Evolutionary conservation across 805 yeast species (phyloP).

Genomic region (Wickerhamiella vanderwaltii): DNA sequence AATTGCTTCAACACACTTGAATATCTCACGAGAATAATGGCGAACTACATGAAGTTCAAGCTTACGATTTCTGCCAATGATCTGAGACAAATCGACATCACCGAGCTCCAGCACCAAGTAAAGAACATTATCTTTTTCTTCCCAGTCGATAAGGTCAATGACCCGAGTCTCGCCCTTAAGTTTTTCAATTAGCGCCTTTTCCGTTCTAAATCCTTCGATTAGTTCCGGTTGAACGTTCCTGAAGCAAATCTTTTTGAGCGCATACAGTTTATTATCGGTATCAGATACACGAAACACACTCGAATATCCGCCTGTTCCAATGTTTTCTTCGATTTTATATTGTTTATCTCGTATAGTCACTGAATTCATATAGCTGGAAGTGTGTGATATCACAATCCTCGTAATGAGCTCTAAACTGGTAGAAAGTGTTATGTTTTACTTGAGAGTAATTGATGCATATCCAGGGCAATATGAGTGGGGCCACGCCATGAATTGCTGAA

Average conservation of each 20-base stretch:
- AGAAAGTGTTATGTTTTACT: no score
- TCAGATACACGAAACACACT: neutral
- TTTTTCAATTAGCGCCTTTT: neutral
- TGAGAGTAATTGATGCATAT: no score
- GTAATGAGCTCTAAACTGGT: no score
- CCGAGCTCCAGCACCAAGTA: slow-evolving; percentile 3
- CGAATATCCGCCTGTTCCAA: slow-evolving; percentile 1
- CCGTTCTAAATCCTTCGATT: neutral
- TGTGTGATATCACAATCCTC: no score
- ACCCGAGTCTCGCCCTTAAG: neutral
- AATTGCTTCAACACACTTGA: slow-evolving; percentile 3
- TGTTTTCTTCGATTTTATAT: neutral
- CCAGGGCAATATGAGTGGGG: no score
- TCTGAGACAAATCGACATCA: neutral
- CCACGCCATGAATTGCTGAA: no score
- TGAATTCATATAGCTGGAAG: no score
- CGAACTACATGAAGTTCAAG: neutral
- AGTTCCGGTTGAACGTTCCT: neutral
- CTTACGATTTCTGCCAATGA: neutral
- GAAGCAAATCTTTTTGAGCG: slow-evolving; percentile 2
- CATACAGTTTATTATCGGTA: neutral
- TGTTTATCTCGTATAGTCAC: neutral
- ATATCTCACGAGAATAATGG: neutral
- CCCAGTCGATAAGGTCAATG: neutral
- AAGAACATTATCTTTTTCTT: neutral